Evolutionary conservation across 306 rosid species (phyloP).

Genomic region (Lathyrus aphaca): DNA sequence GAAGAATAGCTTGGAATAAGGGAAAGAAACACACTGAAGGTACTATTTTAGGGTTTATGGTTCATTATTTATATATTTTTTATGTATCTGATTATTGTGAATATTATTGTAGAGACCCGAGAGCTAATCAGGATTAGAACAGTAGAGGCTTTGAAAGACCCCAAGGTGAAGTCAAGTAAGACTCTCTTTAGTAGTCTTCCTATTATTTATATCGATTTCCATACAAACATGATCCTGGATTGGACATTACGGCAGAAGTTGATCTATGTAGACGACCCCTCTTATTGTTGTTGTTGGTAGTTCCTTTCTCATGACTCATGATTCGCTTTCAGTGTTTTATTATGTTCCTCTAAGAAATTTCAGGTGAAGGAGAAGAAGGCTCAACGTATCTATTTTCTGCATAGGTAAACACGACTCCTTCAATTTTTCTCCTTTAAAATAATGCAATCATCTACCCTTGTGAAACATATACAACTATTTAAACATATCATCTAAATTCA

Average conservation of each 20-base stretch:
- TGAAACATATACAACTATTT: not conserved
- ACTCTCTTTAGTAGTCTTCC: conserved; percentile 44
- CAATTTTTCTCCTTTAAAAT: not conserved
- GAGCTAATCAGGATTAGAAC: conserved; percentile 75
- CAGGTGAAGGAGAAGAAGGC: conserved; percentile 87
- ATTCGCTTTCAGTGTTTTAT: conserved; percentile 11
- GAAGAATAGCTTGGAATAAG: conserved; percentile 94
- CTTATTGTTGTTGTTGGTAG: not conserved
- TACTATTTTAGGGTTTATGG: conserved; percentile 31
- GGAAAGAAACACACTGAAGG: conserved; percentile 83
- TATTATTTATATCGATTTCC: not conserved
- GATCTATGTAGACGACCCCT: too few relatives aligned
- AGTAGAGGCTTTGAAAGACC: conserved; percentile 78
- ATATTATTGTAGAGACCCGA: conserved; percentile 64
- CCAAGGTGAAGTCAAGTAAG: conserved; percentile 93
- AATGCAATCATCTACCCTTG: not conserved
- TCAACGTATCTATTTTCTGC: conserved; percentile 66
- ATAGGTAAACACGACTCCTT: conserved; percentile 55
- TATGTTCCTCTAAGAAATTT: conserved; percentile 35
- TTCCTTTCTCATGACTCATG: conserved; percentile 1
- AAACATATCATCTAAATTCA: too few relatives aligned
- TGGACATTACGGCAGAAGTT: too few relatives aligned
- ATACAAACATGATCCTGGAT: too few relatives aligned
- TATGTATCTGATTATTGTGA: conserved; percentile 11
- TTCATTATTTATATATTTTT: not conserved